A percentile compares a stretch with the other conserved stretches of the same genome.
Evolutionary conservation across 2,329 filamentous ascomycete species (phyloP).

Genomic region (Beauveria scarabaeidicola): DNA sequence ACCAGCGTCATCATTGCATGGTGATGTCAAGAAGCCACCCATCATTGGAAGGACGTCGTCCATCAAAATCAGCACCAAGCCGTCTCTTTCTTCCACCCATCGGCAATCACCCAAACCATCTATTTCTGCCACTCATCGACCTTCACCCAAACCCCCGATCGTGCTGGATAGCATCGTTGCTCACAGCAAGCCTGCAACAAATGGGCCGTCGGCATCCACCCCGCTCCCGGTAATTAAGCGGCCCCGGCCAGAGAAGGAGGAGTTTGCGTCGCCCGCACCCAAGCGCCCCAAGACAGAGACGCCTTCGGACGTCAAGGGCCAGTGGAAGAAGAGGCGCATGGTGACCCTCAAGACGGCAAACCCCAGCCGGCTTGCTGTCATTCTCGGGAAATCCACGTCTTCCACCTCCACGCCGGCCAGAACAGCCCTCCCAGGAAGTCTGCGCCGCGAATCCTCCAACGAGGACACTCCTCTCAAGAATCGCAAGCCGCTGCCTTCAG

Average conservation of each 20-base stretch:
- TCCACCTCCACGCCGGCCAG: slow-evolving; percentile 16
- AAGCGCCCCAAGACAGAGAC: slow-evolving; percentile 31
- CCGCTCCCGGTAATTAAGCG: slow-evolving; percentile 24
- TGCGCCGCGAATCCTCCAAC: slow-evolving; percentile 19
- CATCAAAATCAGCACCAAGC: slow-evolving; percentile 32
- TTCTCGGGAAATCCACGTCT: slow-evolving; percentile 23
- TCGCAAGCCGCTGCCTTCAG: slow-evolving; percentile 11
- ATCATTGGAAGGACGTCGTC: slow-evolving; percentile 25
- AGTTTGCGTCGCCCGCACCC: slow-evolving; percentile 24
- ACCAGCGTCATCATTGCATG: slow-evolving; percentile 10
- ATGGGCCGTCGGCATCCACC: slow-evolving; percentile 16
- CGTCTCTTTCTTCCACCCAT: slow-evolving; percentile 13
- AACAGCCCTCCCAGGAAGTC: slow-evolving; percentile 26
- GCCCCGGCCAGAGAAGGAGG: slow-evolving; percentile 29
- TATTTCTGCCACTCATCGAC: slow-evolving; percentile 15
- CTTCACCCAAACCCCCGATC: slow-evolving; percentile 11
- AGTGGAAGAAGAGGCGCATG: slow-evolving; percentile 25
- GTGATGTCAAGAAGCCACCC: slow-evolving; percentile 22
- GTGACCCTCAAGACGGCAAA: slow-evolving; percentile 29
- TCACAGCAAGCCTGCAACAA: slow-evolving; percentile 16
- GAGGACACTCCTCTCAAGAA: slow-evolving; percentile 2
- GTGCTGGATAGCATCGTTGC: slow-evolving; percentile 22
- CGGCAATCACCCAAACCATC: slow-evolving; percentile 14
- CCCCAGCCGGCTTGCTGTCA: slow-evolving; percentile 26
- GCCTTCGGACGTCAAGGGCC: slow-evolving; percentile 16